Evolutionary conservation across 2,329 filamentous ascomycete genomes (phyloP), one percentile per base, ranked within the genome.

Genomic region (Elsinoe perseae): DNA sequence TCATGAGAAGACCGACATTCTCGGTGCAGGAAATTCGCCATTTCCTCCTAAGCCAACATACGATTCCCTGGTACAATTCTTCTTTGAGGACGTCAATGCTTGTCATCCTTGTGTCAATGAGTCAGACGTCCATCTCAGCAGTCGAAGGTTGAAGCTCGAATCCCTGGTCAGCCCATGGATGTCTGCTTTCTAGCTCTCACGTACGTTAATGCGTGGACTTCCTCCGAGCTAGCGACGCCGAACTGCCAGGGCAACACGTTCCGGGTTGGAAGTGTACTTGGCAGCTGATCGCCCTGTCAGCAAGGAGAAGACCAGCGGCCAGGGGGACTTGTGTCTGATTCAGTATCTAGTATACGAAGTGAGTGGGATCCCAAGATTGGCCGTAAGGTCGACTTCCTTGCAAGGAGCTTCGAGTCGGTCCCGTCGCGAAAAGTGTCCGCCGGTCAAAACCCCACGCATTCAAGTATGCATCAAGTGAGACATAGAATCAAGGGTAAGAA

Each of bases 61-160:
- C 48, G 20, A 38, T n/a, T 52, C 28, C 6, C n/a, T 10, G 10
- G 30, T 38, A 14, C 4, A 28, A n/a, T 52, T 36, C 48, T 34
- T 52, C 32, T 38, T 52, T 30, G 30, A 38, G 30, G 48, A 52
- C 30, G 28, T 52, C 27, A 38, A 38, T 14, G 30, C 48, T 10
- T 52, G 48, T 23, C 48, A 52, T 52, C 48, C 48, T 14, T 52
- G 48, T 52, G 32, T 52, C 48, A 52, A 52, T 16, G 48, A 52
- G n/a, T 32, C 30, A 27, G 28, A 38, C 16, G 36, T 38, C 12
- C 25, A 25, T 12, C 18, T 18, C 7, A n/a, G 28, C 4, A 16
- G 25, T 52, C 30, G 28, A 4, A 34, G 48, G 16, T 20, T 52
- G 18, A 38, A 25, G 30, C 20, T 18, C 10, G 48, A 32, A 36